Percentiles rank a stretch among this genome's conserved stretches.
Evolutionary conservation across 139 green algal species (phyloP).

Genomic region (Chlamydomonas urium): DNA sequence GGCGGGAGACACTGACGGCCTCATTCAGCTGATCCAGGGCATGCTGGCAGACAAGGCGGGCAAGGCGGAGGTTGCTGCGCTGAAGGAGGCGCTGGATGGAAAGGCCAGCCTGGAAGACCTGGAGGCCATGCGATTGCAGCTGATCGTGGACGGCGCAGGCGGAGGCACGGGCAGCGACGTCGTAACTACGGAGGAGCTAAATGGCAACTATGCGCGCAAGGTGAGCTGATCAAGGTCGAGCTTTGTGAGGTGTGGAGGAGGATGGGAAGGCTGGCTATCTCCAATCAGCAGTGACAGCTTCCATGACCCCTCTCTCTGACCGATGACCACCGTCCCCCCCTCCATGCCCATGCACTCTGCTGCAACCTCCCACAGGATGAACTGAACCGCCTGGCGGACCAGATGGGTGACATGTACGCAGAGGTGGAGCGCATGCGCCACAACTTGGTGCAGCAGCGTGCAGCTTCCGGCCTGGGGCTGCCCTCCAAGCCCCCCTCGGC

Average conservation of each 20-base stretch:
- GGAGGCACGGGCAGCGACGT: background rate
- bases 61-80: background rate
- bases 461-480: too few relatives aligned
- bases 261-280: too few relatives aligned
- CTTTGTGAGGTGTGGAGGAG: too few relatives aligned
- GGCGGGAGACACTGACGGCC: background rate
- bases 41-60: constrained; percentile 17
- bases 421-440: constrained; percentile 14
- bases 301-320: too few relatives aligned
- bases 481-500: too few relatives aligned
- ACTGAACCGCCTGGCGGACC: constrained; percentile 18
- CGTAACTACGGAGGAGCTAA: too few relatives aligned
- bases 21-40: background rate
- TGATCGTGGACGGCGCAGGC: constrained; percentile 16
- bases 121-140: constrained; percentile 14
- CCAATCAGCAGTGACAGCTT: too few relatives aligned
- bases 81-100: background rate
- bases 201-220: too few relatives aligned
- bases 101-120: constrained; percentile 23
- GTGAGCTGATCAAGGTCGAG: too few relatives aligned
- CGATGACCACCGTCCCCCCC: too few relatives aligned
- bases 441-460: too few relatives aligned
- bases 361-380: constrained; percentile 7
- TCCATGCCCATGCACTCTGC: too few relatives aligned
- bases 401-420: constrained; percentile 32